Evolutionary conservation across 179 eudicot species (phyloP), one percentile per base, ranked within the genome.

Genomic region (Silene vulgaris): DNA sequence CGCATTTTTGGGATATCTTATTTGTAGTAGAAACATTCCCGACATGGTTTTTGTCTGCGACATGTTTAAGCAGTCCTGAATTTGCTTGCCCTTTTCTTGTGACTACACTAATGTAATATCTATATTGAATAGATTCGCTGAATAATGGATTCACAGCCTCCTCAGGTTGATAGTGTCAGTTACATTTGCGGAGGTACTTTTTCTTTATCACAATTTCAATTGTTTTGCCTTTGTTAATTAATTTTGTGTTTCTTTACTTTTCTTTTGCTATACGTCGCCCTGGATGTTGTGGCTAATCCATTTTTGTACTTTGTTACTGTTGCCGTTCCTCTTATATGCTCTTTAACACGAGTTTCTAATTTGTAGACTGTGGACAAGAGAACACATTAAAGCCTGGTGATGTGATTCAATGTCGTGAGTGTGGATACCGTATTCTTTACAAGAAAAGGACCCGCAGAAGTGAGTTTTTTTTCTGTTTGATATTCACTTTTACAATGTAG

Each of bases 371-470:
- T 12, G 72, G 72, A 43, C 72, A 69, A 69, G 72, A 69, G 72
- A 69, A 69, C 30, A 69, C 56, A 2, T 14, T 91, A 85, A 91
- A 91, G 84, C 76, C 90, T 6, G 92, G 95, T 26, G 97, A 91
- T 74, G 95, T 90, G 57, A 91, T 91, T 64, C 97, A 91, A 74
- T 91, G 97, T 78, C 87, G 97, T 12, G 97, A 91, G 79, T 91
- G 97, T 19, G 97, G 97, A 14, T 91, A 91, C 59, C 97, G 97
- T 54, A 91, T 91, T 74, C 88, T 91, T 12, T 91, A 90, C 89
- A 91, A 91, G 85, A 91, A 91, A 78, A 86, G 97, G 50, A 91
- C 97, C 69, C 95, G 92, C 68, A 82, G 94, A 86, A 90, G 97
- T 91, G 86, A 74, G 82, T 35, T 23, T 29, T 66, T 66, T 50